Base-by-base conservation (phyloP, 495 filamentous ascomycete genomes). In the Daldinia concentrica region DNA sequence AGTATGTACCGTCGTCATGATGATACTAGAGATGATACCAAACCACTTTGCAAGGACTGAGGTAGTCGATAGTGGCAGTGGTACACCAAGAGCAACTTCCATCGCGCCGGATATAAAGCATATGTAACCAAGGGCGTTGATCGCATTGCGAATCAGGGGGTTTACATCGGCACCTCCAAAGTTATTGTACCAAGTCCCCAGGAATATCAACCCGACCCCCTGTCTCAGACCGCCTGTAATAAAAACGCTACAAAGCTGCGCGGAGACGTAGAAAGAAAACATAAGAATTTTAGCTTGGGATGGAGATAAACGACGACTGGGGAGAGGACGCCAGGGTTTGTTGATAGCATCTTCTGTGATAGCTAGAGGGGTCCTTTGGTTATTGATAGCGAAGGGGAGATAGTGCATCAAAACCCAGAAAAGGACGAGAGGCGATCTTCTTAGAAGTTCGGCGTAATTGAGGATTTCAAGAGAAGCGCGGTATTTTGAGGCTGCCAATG, bases 1-100 rank as follows among this genome's bases (percentile, higher is more conserved):
- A 0, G 82, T 65, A 17, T 86, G 82, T 43, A 86, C 71, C 7
- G 86, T 87, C 1, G 79, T 81, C 26, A 80, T 71, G 19, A 88
- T 75, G 22, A 86, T 64, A 0, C 68, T 71, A n/a, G 76, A 69
- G 36, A 48, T 62, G 26, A 36, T 29, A 50, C 52, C 50, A 15
- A 57, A 37, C 45, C 57, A 36, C 17, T 45, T 24, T 17, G 24
- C 19, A 43, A 58, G 50, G 52, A 12, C 27, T 6, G 17, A 39
- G 4, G 17, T 22, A 32, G 32, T 26, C 2, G 30, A 36, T 15
- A 30, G 27, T 8, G 72, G 24, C 8, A 58, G 50, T 12, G 62
- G 26, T 17, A 19, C 17, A 30, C 30, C 56, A 37, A 60, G 61
- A 5, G 59, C 48, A 11, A 67, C 57, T 24, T 55, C 52, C 41